Base-by-base conservation (phyloP, 2,329 filamentous ascomycete genomes). In the Thielaviopsis ethacetica region DNA sequence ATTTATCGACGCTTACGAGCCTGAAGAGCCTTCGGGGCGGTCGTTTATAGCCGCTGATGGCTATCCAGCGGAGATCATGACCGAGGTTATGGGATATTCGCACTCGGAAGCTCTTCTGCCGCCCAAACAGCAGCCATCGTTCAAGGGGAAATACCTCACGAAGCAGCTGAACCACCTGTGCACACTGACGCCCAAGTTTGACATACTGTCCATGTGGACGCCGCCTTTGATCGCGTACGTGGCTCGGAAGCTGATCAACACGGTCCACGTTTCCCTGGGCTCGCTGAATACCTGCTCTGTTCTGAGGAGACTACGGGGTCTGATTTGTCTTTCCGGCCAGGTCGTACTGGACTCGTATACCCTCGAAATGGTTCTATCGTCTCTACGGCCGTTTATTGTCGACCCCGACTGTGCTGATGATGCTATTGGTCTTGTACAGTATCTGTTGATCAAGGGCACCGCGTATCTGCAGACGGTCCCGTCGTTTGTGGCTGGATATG, bases 351-450 rank as follows among this genome's bases (percentile, higher is more conserved):
- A 81, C 49, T 86, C 85, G 0, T 97, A 97, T 67, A 87, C 89
- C 12, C 70, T 96, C 15, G 88, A 98, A 69, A 93, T 96, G 87
- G 76, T 95, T 0, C 76, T 98, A 1, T 87, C 90, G 65, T 85
- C 86, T 1, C 75, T 95, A 21, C 79, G 86, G 10, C 82, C 83
- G 0, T 94, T 90, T 64, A 74, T 97, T 5, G 84, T 85, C 1
- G 85, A 97, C 64, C 78, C 84, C 0, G 86, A 94, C 66, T 97
- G 91, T 69, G 87, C 91, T 10, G 88, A 95, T 66, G 93, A 98
- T 72, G 84, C 88, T 1, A 76, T 97, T 52, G 91, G 91, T 0
- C 80, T 98, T 38, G 83, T 87, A 61, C 86, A 89, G 68, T 96
- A 95, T 69, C 77, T 99, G 1, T 75, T 97, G 15, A 74, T 80